Percentiles rank a stretch among this genome's conserved stretches.
Evolutionary conservation across 2,329 filamentous ascomycete genomes (phyloP).

Genomic region (Lizonia empirigonia): DNA sequence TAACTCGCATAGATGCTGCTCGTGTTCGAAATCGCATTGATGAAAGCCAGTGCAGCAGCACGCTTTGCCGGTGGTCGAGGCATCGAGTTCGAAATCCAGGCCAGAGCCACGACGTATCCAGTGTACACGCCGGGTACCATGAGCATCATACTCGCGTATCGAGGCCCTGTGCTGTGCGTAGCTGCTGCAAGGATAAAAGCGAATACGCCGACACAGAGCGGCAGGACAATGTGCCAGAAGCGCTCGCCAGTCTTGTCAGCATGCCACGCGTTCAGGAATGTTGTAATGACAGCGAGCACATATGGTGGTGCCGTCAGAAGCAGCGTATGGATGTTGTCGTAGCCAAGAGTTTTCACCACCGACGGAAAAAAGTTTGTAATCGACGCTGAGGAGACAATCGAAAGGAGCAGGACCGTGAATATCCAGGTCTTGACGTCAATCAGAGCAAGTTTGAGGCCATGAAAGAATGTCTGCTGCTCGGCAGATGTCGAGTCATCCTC

Average conservation of each 20-base stretch:
- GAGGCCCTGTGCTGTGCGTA: conserved; percentile 63
- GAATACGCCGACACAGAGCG: conserved; percentile 65
- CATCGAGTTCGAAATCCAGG: conserved; percentile 78
- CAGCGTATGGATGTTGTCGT: conserved; percentile 59
- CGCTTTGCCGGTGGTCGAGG: conserved; percentile 78
- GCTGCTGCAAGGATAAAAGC: conserved; percentile 72
- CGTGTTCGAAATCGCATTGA: conserved; percentile 74
- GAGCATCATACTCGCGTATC: conserved; percentile 74
- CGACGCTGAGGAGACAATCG: conserved; percentile 48
- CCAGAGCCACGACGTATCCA: conserved; percentile 65
- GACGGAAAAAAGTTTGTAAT: conserved; percentile 62
- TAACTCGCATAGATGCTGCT: conserved; percentile 73
- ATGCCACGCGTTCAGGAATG: conserved; percentile 70
- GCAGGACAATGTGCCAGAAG: conserved; percentile 69
- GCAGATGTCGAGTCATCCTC: conserved; percentile 49
- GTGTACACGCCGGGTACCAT: conserved; percentile 69
- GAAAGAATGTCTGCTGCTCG: conserved; percentile 46
- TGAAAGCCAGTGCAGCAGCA: conserved; percentile 72
- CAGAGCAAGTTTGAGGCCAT: conserved; percentile 49
- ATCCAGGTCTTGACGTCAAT: conserved; percentile 50
- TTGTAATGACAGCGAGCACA: conserved; percentile 62
- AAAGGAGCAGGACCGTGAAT: conserved; percentile 48
- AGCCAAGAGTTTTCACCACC: conserved; percentile 66
- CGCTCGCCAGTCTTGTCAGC: conserved; percentile 74
- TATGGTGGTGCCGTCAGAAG: conserved; percentile 52